phyloP scores from a whole-genome alignment of 2,329 filamentous ascomycete genomes.

The Exophiala viscosa region DNA sequence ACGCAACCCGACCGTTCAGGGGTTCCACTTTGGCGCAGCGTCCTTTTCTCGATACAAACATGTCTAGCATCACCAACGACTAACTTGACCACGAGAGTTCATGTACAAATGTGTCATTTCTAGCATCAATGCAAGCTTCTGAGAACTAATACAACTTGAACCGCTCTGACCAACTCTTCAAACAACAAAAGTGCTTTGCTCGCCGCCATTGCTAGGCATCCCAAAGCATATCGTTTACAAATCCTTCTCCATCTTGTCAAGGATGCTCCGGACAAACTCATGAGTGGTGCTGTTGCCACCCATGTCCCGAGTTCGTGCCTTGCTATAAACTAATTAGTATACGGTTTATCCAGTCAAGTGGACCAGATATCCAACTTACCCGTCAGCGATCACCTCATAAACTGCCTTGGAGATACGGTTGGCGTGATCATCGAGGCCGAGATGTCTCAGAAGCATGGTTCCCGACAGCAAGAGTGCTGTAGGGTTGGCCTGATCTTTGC shows the following conservation, averaged over 20 bases:
- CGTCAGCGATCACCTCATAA: slow-evolving; percentile 79
- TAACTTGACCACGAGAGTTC: not conserved
- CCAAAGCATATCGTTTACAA: slow-evolving; percentile 45
- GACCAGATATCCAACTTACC: slow-evolving; percentile 55
- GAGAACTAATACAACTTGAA: slow-evolving; percentile 3
- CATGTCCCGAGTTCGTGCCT: slow-evolving; percentile 91
- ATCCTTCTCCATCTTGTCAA: slow-evolving; percentile 85
- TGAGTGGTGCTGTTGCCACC: slow-evolving; percentile 84
- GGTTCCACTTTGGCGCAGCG: too few relatives aligned
- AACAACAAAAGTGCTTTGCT: not conserved
- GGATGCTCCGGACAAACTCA: slow-evolving; percentile 90
- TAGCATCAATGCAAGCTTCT: slow-evolving; percentile 7
- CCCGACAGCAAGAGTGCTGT: slow-evolving; percentile 92
- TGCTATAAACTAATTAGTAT: slow-evolving; percentile 48
- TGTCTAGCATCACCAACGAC: too few relatives aligned
- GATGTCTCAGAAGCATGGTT: slow-evolving; percentile 94
- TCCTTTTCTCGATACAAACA: too few relatives aligned
- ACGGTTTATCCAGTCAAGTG: not conserved
- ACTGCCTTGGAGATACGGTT: slow-evolving; percentile 89
- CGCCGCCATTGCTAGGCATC: not conserved
- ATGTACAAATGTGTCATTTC: slow-evolving; percentile 7
- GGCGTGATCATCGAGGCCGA: slow-evolving; percentile 95
- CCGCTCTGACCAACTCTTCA: not conserved
- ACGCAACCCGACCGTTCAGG: too few relatives aligned
- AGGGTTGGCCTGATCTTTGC: slow-evolving; percentile 98